Conservation (phyloP, 257 asterid genomes). For the Asclepias syriaca region DNA sequence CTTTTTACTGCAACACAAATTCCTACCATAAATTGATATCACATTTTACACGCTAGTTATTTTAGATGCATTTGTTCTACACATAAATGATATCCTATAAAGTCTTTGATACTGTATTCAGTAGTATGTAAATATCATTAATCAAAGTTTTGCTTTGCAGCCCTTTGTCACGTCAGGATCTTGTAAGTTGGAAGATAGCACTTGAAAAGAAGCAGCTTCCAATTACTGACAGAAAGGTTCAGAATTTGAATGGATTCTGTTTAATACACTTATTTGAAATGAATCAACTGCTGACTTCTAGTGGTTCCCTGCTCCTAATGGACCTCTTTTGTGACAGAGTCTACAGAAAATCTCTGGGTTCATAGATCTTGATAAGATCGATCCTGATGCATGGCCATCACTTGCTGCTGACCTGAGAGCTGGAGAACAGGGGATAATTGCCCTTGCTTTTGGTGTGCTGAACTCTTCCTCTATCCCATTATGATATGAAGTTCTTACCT, state of each 20-base stretch:
- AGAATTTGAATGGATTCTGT: conserved; percentile 5
- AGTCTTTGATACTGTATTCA: neutral
- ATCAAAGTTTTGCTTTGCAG: conserved; percentile 37
- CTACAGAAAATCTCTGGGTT: conserved; percentile 84
- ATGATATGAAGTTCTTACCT: conserved; percentile 11
- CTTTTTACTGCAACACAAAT: neutral
- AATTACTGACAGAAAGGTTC: conserved; percentile 65
- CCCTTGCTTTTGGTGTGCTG: conserved; percentile 83
- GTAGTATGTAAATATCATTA: conserved; percentile 8
- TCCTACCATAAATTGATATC: neutral
- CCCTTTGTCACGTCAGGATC: conserved; percentile 93
- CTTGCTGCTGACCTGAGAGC: conserved; percentile 79
- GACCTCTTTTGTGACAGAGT: conserved; percentile 38
- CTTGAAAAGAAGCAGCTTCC: conserved; percentile 88
- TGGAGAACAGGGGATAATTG: conserved; percentile 83
- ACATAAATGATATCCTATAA: neutral
- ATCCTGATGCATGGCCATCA: conserved; percentile 99
- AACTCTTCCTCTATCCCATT: neutral
- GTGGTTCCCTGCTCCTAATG: conserved; percentile 7
- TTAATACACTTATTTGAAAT: neutral
- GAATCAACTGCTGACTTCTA: conserved; percentile 15
- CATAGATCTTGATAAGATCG: conserved; percentile 85
- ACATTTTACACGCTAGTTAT: neutral
- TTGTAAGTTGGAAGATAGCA: conserved; percentile 98
- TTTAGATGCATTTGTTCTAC: neutral